Base-by-base conservation (phyloP, 106 monocot species). In the Dendrobium huoshanense region DNA sequence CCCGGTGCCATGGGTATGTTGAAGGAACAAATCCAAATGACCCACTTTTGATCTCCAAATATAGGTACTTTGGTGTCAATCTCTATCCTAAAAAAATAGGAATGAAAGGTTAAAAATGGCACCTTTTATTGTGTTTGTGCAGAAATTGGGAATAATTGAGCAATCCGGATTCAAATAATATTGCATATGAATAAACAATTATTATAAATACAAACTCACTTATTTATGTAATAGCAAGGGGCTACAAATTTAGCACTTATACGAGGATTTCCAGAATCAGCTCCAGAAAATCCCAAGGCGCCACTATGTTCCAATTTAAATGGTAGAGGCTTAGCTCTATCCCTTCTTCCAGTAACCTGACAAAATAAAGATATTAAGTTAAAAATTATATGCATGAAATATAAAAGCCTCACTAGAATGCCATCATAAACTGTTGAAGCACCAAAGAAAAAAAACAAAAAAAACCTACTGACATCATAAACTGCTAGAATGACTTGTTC, bases 1-100 rank as follows among this genome's bases (percentile, higher is more conserved):
- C 92, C 94, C 42, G 97, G 97, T 4, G 91, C 91, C 94, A 94
- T 98, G 27, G 94, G 97, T 56, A 98, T 94, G 68, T 98, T 98
- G 82, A 94, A 98, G 64, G 97, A 98, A 86, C 97, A 98, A 58
- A 98, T 98, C 97, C 97, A 98, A 83, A 98, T 89, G n/a, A 92
- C 88, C 97, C 97, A 98, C 78, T 98, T 98, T 61, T 98, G 97
- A 51, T 98, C 94, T 79, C 97, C 97, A 75, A 87, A n/a, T 47
- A 94, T 82, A 15, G 94, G 97, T 20, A 94, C 76, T 73, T 91
- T 98, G 15, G 94, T 92, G 77, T 98, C 92, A 43, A 98, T 94
- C 84, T 98, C 97, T 80, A 98, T 88, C 87, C 97, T 98, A 91
- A 29, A 91, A 55, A 7, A 83, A 75, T 37, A 77, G 64, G 18